These are phyloP conservation scores for Yamagishiella unicocca DNA, from an alignment of 139 green algal species.

Conservation along the genomic window DNA sequence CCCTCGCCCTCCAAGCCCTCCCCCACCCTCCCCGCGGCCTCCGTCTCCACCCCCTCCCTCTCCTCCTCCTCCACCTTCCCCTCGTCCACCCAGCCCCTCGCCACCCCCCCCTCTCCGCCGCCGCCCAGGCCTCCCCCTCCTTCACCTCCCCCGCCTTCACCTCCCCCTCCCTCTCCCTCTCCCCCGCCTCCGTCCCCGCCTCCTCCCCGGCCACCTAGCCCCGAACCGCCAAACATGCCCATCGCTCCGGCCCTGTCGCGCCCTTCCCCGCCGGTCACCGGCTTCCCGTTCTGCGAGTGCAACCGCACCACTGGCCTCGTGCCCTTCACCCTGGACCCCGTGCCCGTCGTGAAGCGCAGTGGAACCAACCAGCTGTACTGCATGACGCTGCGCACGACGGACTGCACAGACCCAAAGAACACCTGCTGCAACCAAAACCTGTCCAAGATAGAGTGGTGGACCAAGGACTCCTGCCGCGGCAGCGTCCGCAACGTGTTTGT, in stretches of 20 bases:
- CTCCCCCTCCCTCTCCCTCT: background rate
- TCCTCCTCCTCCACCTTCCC: background rate
- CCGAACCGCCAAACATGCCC: background rate
- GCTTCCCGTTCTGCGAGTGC: slow-evolving; percentile 45
- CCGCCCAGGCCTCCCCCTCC: background rate
- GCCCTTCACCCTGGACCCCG: slow-evolving; percentile 9
- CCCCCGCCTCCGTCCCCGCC: background rate
- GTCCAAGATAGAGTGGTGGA: slow-evolving; percentile 31
- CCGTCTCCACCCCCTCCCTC: background rate
- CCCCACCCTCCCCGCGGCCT: background rate
- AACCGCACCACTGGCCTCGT: slow-evolving; percentile 9
- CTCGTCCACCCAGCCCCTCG: background rate
- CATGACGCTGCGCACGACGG: background rate
- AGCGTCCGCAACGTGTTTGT: background rate
- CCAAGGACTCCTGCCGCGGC: slow-evolving; percentile 31
- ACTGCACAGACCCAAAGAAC: slow-evolving; percentile 2
- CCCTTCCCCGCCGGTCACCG: background rate
- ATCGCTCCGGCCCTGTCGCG: background rate
- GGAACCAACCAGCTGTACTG: slow-evolving; percentile 11
- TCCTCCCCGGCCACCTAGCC: background rate
- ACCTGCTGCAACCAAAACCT: slow-evolving; percentile 6
- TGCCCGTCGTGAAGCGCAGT: background rate
- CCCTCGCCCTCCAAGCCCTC: background rate
- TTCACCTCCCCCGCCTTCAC: background rate
- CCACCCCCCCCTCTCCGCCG: background rate